These are phyloP conservation scores for Asterophora lycoperdoides DNA, from an alignment of 768 basidiomycete genomes.

Conservation along the genomic window DNA sequence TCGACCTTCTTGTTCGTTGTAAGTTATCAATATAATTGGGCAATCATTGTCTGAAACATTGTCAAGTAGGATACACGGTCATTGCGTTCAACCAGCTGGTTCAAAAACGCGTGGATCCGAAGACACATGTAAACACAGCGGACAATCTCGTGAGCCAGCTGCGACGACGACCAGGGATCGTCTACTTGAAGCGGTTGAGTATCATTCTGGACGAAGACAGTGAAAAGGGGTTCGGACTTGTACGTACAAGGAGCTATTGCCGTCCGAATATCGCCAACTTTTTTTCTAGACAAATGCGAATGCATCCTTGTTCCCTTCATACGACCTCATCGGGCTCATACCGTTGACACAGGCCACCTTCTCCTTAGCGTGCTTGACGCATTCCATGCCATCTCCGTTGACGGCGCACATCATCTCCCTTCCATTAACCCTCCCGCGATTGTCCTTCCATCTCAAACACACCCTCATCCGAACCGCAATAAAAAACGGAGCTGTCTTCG, in stretches of 20 bases:
- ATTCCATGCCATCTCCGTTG: slow-evolving; percentile 67
- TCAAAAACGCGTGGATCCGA: slow-evolving; percentile 66
- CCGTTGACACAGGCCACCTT: slow-evolving; percentile 73
- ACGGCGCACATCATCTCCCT: slow-evolving; percentile 80
- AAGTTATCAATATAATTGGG: slow-evolving; percentile 24
- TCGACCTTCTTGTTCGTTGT: slow-evolving; percentile 75
- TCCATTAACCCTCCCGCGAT: slow-evolving; percentile 71
- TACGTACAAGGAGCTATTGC: slow-evolving; percentile 28
- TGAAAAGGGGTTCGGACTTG: slow-evolving; percentile 82
- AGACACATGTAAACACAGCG: slow-evolving; percentile 62
- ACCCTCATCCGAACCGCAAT: slow-evolving; percentile 78
- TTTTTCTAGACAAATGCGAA: slow-evolving; percentile 66
- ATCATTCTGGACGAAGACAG: slow-evolving; percentile 79
- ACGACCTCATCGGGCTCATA: slow-evolving; percentile 73
- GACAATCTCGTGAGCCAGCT: slow-evolving; percentile 56
- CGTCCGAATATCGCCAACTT: neutral
- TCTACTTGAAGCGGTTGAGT: slow-evolving; percentile 74
- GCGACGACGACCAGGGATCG: slow-evolving; percentile 51
- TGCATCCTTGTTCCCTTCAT: slow-evolving; percentile 51
- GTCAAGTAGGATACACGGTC: slow-evolving; percentile 81
- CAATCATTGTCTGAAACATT: slow-evolving; percentile 8
- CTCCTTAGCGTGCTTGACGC: slow-evolving; percentile 75
- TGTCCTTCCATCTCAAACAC: slow-evolving; percentile 80
- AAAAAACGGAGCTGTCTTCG: slow-evolving; percentile 80
- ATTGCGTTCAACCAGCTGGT: slow-evolving; percentile 74